A percentile compares a stretch with the other conserved stretches of the same genome.
phyloP scores from a whole-genome alignment of 345 rosid genomes.

The Moringa oleifera region DNA sequence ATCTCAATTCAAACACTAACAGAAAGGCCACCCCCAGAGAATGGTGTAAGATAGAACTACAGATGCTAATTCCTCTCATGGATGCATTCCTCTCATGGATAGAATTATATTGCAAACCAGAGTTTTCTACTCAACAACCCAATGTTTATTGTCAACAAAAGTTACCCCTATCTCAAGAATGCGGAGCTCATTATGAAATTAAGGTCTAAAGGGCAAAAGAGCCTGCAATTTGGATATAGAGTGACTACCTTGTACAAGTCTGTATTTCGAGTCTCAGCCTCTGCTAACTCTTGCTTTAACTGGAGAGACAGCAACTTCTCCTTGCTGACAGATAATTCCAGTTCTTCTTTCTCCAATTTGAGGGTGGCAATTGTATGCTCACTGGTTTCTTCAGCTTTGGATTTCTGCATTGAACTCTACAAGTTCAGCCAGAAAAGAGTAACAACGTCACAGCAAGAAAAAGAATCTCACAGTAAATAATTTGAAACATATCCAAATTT shows the following conservation, averaged over 20 bases:
- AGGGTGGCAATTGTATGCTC: slow-evolving; percentile 46
- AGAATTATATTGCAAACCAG: too few species aligned
- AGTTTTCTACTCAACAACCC: too few species aligned
- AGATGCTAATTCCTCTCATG: too few species aligned
- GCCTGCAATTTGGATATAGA: too few species aligned
- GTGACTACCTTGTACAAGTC: slow-evolving; percentile 73
- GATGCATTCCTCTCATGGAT: too few species aligned
- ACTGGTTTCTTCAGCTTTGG: slow-evolving; percentile 40
- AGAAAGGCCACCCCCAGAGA: too few species aligned
- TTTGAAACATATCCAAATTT: background rate
- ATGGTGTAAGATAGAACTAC: too few species aligned
- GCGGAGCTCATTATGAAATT: too few species aligned
- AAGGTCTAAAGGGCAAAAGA: too few species aligned
- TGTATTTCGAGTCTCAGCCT: slow-evolving; percentile 66
- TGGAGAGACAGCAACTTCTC: slow-evolving; percentile 65
- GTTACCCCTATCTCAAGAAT: too few species aligned
- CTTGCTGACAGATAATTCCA: slow-evolving; percentile 61
- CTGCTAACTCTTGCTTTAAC: slow-evolving; percentile 68
- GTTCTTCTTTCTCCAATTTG: slow-evolving; percentile 77
- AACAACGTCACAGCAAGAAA: background rate
- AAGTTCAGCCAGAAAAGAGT: slow-evolving; percentile 1
- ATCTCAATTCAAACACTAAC: too few species aligned
- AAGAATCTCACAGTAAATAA: background rate
- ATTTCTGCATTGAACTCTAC: slow-evolving; percentile 37
- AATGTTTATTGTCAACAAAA: too few species aligned